A percentile compares a stretch with the other conserved stretches of the same genome.
Evolutionary conservation across 176 grass and related monocot genomes (phyloP).

Genomic region (Zizania latifolia): DNA sequence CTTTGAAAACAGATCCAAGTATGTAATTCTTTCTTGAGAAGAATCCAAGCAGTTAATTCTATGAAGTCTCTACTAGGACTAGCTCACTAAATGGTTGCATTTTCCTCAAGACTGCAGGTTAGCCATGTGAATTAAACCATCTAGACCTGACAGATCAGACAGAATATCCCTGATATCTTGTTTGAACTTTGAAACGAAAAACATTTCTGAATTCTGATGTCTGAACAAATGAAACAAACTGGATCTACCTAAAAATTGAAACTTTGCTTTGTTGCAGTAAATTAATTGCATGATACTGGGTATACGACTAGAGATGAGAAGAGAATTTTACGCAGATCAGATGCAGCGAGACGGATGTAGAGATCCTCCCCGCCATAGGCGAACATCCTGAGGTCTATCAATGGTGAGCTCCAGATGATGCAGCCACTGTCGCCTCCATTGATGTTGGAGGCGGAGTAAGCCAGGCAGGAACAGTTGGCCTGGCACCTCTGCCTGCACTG

Average conservation of each 20-base stretch:
- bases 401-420: constrained; percentile 48
- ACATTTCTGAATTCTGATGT: neutral
- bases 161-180: neutral
- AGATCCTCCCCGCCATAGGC: constrained; percentile 38
- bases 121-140: neutral
- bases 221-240: too few relatives aligned
- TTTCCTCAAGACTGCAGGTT: neutral
- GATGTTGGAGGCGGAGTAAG: constrained; percentile 51
- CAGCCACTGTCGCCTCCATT: constrained; percentile 53
- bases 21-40: too few relatives aligned
- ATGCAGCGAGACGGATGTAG: constrained; percentile 51
- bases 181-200: neutral
- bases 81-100: neutral
- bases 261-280: too few relatives aligned
- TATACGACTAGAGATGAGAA: neutral
- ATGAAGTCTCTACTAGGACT: neutral
- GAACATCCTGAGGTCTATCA: constrained; percentile 54
- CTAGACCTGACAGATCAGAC: too few relatives aligned
- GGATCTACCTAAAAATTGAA: too few relatives aligned
- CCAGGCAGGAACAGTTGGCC: constrained; percentile 65
- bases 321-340: constrained; percentile 46
- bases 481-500: constrained; percentile 62
- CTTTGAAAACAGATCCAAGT: too few relatives aligned
- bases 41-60: neutral
- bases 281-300: neutral